Percentiles rank a stretch among this genome's conserved stretches.
phyloP scores from a whole-genome alignment of 495 filamentous ascomycete species.

The Cudoniella acicularis region DNA sequence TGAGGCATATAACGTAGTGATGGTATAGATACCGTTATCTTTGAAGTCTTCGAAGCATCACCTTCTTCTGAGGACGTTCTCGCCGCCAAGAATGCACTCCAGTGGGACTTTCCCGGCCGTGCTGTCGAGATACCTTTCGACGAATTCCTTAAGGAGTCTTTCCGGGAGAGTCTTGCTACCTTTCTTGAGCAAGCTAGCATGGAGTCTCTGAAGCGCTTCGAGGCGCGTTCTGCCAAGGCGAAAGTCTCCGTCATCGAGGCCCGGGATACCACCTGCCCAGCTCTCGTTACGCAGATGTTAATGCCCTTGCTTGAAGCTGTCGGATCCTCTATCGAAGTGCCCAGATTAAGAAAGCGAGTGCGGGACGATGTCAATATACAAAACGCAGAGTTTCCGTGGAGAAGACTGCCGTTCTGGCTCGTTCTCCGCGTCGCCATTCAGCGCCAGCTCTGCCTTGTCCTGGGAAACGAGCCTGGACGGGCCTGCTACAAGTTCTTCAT shows the following conservation, averaged over 20 bases:
- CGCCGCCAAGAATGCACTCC: slow-evolving; percentile 35
- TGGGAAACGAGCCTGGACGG: slow-evolving; percentile 45
- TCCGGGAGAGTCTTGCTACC: slow-evolving; percentile 42
- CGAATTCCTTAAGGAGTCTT: slow-evolving; percentile 36
- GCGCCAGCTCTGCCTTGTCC: slow-evolving; percentile 39
- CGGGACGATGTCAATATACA: slow-evolving; percentile 41
- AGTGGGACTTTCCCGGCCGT: slow-evolving; percentile 47
- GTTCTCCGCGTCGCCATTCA: slow-evolving; percentile 51
- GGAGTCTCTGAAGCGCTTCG: slow-evolving; percentile 50
- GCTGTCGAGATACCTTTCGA: slow-evolving; percentile 32
- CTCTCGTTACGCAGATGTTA: slow-evolving; percentile 41
- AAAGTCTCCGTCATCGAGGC: slow-evolving; percentile 39
- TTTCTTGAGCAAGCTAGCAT: slow-evolving; percentile 57
- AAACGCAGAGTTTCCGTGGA: slow-evolving; percentile 16
- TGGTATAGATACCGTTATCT: slow-evolving; percentile 27
- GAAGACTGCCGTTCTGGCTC: slow-evolving; percentile 47
- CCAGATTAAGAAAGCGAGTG: slow-evolving; percentile 39
- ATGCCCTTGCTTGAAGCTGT: slow-evolving; percentile 44
- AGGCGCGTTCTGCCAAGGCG: slow-evolving; percentile 48
- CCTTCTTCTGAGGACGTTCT: slow-evolving; percentile 37
- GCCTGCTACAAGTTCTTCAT: slow-evolving; percentile 55
- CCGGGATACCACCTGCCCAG: slow-evolving; percentile 47
- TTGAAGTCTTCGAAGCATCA: slow-evolving; percentile 51
- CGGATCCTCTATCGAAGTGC: slow-evolving; percentile 24
- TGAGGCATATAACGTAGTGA: slow-evolving; percentile 14